These are phyloP conservation scores for Aspergillus aculeatinus DNA, from an alignment of 2,329 filamentous ascomycete genomes.

Conservation along the genomic window DNA sequence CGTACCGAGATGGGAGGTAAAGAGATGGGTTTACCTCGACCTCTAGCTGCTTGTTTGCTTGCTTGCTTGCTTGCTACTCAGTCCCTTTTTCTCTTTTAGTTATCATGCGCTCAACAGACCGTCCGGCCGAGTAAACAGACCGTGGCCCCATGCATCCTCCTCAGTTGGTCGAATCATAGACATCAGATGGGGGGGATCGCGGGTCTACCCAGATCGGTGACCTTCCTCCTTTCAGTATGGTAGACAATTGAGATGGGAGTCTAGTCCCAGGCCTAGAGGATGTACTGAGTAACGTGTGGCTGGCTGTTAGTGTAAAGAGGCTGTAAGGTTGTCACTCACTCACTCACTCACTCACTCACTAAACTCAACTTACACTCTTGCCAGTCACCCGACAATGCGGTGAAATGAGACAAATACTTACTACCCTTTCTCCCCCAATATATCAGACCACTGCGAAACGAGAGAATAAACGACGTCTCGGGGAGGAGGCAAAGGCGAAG, in stretches of 20 bases:
- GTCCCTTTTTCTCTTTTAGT: not conserved
- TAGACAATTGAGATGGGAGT: not conserved
- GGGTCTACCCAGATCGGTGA: not conserved
- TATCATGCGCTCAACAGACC: not conserved
- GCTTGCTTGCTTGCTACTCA: not conserved
- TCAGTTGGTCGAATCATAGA: not conserved
- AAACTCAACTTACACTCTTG: too few species aligned
- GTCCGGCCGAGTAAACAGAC: not conserved
- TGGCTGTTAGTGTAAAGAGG: not conserved
- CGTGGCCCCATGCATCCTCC: not conserved
- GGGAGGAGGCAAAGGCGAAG: too few species aligned
- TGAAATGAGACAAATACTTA: too few species aligned
- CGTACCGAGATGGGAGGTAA: too few species aligned
- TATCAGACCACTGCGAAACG: too few species aligned
- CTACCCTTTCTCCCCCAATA: too few species aligned
- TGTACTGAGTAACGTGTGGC: too few species aligned
- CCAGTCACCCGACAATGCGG: too few species aligned
- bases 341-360: not conserved
- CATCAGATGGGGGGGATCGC: not conserved
- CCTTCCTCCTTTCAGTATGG: not conserved
- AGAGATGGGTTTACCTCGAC: not conserved
- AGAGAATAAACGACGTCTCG: too few species aligned
- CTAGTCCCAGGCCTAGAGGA: not conserved
- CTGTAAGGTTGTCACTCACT: not conserved
- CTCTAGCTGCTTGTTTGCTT: not conserved